A percentile compares a stretch with the other conserved stretches of the same genome.
Conservation (phyloP, 2,329 filamentous ascomycete genomes). For the Xylaria sp. region DNA sequence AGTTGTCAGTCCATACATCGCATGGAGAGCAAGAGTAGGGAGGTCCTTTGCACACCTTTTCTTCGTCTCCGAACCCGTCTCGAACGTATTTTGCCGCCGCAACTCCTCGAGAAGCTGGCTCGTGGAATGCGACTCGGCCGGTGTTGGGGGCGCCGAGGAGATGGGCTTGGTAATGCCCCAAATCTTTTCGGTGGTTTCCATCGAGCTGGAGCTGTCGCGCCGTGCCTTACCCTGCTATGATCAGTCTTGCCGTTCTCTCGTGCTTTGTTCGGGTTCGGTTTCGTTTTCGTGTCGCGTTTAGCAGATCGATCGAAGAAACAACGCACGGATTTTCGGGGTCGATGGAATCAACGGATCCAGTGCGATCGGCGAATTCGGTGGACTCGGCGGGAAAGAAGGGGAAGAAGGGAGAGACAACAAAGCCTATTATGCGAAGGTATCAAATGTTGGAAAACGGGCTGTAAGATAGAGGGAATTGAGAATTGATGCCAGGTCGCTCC, state of each 20-base stretch:
- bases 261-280: not conserved
- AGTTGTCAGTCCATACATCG: slow-evolving; percentile 31
- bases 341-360: not conserved
- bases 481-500: slow-evolving; percentile 10
- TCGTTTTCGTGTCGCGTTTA: not conserved
- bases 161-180: slow-evolving; percentile 78
- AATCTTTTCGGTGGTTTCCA: slow-evolving; percentile 29
- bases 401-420: not conserved
- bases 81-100: slow-evolving; percentile 86
- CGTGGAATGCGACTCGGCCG: slow-evolving; percentile 69
- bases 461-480: not conserved
- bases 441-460: slow-evolving; percentile 3
- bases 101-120: slow-evolving; percentile 78
- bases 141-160: slow-evolving; percentile 68
- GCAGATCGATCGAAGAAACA: not conserved
- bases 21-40: not conserved
- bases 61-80: slow-evolving; percentile 73
- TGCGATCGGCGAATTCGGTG: not conserved
- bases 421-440: not conserved
- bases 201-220: slow-evolving; percentile 5
- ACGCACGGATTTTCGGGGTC: not conserved
- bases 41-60: slow-evolving; percentile 55
- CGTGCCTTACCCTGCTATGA: not conserved
- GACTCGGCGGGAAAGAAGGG: not conserved
- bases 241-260: too few relatives aligned